A percentile compares a stretch with the other conserved stretches of the same genome.
These are phyloP conservation scores for Gastrolobium bilobum DNA, from an alignment of 306 rosid genomes.

Conservation along the genomic window DNA sequence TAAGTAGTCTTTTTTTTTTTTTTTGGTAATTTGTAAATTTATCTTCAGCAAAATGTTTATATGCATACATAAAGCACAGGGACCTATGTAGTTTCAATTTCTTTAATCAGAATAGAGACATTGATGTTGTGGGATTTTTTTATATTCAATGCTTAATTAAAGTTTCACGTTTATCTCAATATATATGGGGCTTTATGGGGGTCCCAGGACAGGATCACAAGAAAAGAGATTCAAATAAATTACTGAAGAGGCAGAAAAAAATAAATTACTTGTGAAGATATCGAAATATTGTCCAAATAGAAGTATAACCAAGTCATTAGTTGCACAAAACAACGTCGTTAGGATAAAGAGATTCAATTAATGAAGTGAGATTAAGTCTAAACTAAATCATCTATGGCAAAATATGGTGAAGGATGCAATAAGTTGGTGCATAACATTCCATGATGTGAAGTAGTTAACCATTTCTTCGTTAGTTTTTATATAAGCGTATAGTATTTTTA, in stretches of 20 bases:
- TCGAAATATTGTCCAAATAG: neutral
- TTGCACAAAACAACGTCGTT: neutral
- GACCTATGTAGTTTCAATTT: slow-evolving; percentile 26
- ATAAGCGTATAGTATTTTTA: too few species aligned
- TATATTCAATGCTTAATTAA: slow-evolving; percentile 11
- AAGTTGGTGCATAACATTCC: too few species aligned
- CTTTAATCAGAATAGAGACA: slow-evolving; percentile 35
- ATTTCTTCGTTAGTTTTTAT: too few species aligned
- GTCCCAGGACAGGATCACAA: neutral
- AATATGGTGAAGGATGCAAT: too few species aligned
- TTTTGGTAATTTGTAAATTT: slow-evolving; percentile 27
- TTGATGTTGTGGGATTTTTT: slow-evolving; percentile 12
- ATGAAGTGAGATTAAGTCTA: neutral
- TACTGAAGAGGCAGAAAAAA: neutral
- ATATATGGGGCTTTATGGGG: neutral
- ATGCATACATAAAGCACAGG: slow-evolving; percentile 24
- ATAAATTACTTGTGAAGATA: neutral
- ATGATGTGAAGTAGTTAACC: too few species aligned
- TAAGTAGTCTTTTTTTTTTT: slow-evolving; percentile 11
- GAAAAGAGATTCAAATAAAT: neutral
- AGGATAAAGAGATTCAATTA: neutral
- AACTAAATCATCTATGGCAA: neutral
- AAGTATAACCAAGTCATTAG: neutral
- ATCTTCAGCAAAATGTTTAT: slow-evolving; percentile 39
- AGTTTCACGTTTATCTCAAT: neutral